Conservation (phyloP, 768 basidiomycete species). For the Phlebiopsis flavidoalba region DNA sequence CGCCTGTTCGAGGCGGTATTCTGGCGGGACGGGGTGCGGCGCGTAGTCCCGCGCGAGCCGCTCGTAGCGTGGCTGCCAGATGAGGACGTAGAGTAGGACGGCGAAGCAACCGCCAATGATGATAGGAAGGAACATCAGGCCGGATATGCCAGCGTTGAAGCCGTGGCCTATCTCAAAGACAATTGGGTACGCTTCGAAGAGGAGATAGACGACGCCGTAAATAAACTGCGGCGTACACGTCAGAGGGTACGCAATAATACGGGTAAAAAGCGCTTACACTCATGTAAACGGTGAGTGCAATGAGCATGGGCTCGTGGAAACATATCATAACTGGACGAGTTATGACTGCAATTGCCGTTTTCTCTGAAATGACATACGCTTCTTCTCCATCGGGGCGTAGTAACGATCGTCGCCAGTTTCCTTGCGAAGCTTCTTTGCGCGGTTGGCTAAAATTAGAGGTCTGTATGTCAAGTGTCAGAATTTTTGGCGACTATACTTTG, state of each 20-base stretch:
- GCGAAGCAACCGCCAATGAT: conserved; percentile 35
- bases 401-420: conserved; percentile 47
- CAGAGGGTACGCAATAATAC: not conserved
- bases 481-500: not conserved
- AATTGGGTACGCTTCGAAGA: conserved; percentile 61
- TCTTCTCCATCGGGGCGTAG: conserved; percentile 46
- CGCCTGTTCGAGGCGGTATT: conserved; percentile 47
- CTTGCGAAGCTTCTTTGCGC: conserved; percentile 44
- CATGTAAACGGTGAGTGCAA: conserved; percentile 56
- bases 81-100: conserved; percentile 32
- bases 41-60: conserved; percentile 36
- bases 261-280: conserved; percentile 34
- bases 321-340: conserved; percentile 59
- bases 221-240: conserved; percentile 52
- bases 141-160: conserved; percentile 49
- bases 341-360: conserved; percentile 43
- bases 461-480: conserved; percentile 21
- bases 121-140: conserved; percentile 58
- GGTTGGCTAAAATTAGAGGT: conserved; percentile 49
- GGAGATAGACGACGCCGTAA: conserved; percentile 56
- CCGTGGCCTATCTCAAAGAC: conserved; percentile 51
- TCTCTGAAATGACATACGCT: conserved; percentile 31
- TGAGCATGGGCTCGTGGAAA: conserved; percentile 58
- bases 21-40: conserved; percentile 56
- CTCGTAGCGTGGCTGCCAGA: conserved; percentile 48